Percentiles rank a stretch among this genome's conserved stretches.
These are phyloP conservation scores for Daedaleopsis nitida DNA, from an alignment of 768 basidiomycete species.

Conservation along the genomic window DNA sequence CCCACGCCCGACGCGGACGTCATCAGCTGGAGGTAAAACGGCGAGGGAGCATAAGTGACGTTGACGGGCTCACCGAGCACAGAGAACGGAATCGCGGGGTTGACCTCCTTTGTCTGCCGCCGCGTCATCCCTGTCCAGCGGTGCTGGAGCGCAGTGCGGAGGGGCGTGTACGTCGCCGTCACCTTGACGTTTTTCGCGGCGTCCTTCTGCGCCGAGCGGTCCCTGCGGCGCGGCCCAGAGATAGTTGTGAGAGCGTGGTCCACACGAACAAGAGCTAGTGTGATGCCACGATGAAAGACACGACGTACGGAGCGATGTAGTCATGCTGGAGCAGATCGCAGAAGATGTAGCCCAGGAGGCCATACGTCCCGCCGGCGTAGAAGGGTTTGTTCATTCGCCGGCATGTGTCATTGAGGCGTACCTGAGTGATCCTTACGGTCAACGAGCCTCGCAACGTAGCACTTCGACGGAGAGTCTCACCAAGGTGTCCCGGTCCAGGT, in stretches of 20 bases:
- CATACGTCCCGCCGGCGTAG: slow-evolving; percentile 92
- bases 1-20: background rate
- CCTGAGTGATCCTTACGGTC: slow-evolving; percentile 43
- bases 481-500: slow-evolving; percentile 67
- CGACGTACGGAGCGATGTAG: slow-evolving; percentile 78
- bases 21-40: background rate
- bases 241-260: background rate
- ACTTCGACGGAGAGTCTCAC: slow-evolving; percentile 47
- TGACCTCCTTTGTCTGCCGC: slow-evolving; percentile 81
- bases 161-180: slow-evolving; percentile 63
- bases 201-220: slow-evolving; percentile 62
- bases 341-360: slow-evolving; percentile 91
- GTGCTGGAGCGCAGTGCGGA: slow-evolving; percentile 64
- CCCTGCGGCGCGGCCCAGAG: slow-evolving; percentile 39
- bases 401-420: slow-evolving; percentile 78
- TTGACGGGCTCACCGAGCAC: slow-evolving; percentile 58
- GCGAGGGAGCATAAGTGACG: slow-evolving; percentile 7
- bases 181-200: slow-evolving; percentile 60
- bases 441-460: too few species aligned
- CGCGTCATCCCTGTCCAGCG: slow-evolving; percentile 71
- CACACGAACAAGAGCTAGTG: background rate
- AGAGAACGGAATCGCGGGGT: slow-evolving; percentile 70
- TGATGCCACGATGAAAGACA: background rate
- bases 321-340: slow-evolving; percentile 89
- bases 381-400: slow-evolving; percentile 74